These are phyloP conservation scores for Linaria vulgaris DNA, from an alignment of 257 asterid genomes.

Conservation along the genomic window DNA sequence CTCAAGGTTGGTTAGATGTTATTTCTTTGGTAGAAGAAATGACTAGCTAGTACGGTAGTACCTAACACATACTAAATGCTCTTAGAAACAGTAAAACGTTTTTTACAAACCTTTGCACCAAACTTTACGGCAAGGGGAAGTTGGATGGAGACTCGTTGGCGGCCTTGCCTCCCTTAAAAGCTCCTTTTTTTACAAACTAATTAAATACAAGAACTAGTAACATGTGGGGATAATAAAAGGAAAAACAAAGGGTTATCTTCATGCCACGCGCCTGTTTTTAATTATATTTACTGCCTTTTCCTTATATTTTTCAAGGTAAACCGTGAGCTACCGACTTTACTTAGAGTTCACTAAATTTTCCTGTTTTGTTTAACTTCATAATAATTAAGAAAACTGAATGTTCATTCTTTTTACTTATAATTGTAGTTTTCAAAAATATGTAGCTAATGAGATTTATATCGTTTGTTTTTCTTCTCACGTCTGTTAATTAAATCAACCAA, in stretches of 20 bases:
- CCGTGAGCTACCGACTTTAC: too few species aligned
- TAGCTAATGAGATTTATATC: too few species aligned
- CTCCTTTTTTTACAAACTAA: conserved; percentile 23
- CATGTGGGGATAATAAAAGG: background rate
- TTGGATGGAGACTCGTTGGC: conserved; percentile 38
- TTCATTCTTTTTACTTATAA: too few species aligned
- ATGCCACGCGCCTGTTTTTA: conserved; percentile 14
- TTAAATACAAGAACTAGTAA: conserved; percentile 13
- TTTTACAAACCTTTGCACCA: conserved; percentile 5
- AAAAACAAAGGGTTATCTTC: background rate
- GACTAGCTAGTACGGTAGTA: background rate
- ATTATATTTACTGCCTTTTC: too few species aligned
- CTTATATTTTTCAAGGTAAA: too few species aligned
- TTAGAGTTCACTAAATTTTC: too few species aligned
- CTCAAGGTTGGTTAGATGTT: background rate
- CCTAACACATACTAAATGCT: background rate
- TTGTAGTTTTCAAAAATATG: too few species aligned
- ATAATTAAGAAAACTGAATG: too few species aligned
- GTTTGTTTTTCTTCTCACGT: too few species aligned
- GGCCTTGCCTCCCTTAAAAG: conserved; percentile 51
- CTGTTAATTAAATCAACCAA: too few species aligned
- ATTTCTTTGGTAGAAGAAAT: background rate
- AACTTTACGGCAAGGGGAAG: conserved; percentile 38
- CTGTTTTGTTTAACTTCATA: too few species aligned
- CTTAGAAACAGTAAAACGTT: background rate